Base-by-base conservation (phyloP, 768 basidiomycete species). In the Psilocybe tampanensis region DNA sequence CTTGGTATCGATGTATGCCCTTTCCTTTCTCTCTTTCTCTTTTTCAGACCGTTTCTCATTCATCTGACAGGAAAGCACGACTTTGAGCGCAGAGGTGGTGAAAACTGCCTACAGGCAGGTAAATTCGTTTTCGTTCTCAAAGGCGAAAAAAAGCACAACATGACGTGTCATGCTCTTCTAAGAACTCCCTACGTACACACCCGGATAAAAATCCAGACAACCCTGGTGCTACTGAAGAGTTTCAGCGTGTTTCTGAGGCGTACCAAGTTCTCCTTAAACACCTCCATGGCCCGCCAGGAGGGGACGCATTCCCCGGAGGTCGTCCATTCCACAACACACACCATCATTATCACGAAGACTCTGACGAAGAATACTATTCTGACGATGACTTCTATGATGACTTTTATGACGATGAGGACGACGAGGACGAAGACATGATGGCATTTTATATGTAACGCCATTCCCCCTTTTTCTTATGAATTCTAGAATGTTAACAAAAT, bases 151-250 rank as follows among this genome's bases (percentile, higher is more conserved):
- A 54, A 48, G n/a, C 23, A 18, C 23, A 13, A 19, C 9, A 33
- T 56, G 44, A 54, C 36, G 42, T 56, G 44, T 36, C 43, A 52
- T 26, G 32, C 47, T 53, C 18, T 36, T 22, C 4, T 39, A 39
- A 88, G 84, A 74, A 85, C 52, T 88, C 88, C 4, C 73, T 90
- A 21, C 78, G 78, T 18, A 87, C 84, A 0, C 90, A 92, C 71
- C 89, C 90, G 8, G 90, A 90, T 73, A 91, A 90, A 73, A 90
- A 90, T 56, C 84, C 79, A 0, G 80, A 79, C 41, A 83, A 90
- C 61, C 79, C 78, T 39, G 74, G 79, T 61, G 89, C 88, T 44
- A 90, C 89, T 36, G 77, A 76, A 2, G 76, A 86, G 66, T 92
- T 92, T 64, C 89, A 92, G 70, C 72, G 75, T 50, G 68, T 93